Evolutionary conservation across 768 basidiomycete species (phyloP).

Genomic region (Tulasnella sp.): DNA sequence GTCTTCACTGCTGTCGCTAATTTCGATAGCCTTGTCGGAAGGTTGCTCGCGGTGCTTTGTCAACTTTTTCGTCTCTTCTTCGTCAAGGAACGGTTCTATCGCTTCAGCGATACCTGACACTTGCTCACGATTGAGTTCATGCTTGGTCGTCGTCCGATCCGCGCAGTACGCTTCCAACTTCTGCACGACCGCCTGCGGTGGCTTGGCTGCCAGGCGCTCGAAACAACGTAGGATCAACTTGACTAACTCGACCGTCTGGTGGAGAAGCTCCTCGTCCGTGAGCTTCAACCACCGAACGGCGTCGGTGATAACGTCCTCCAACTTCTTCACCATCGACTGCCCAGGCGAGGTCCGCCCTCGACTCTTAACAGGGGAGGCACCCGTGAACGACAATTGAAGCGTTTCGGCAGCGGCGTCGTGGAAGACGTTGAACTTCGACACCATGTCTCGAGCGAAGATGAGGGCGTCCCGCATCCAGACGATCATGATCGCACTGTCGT

Average conservation of each 20-base stretch:
- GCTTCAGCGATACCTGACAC: slow-evolving; percentile 55
- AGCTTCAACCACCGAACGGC: slow-evolving; percentile 81
- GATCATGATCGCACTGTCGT: slow-evolving; percentile 74
- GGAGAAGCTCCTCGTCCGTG: slow-evolving; percentile 82
- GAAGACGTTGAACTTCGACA: slow-evolving; percentile 69
- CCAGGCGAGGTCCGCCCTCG: slow-evolving; percentile 30
- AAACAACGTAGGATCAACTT: slow-evolving; percentile 71
- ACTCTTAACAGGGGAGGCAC: slow-evolving; percentile 23
- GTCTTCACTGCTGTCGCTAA: slow-evolving; percentile 31
- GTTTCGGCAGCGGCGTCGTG: slow-evolving; percentile 43
- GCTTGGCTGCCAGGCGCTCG: slow-evolving; percentile 42
- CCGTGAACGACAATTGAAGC: slow-evolving; percentile 22
- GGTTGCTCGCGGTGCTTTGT: not conserved
- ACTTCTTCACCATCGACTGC: slow-evolving; percentile 60
- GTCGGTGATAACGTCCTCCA: slow-evolving; percentile 70
- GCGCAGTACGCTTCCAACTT: slow-evolving; percentile 41
- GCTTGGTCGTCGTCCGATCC: slow-evolving; percentile 17
- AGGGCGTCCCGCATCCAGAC: slow-evolving; percentile 98
- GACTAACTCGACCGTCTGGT: slow-evolving; percentile 77
- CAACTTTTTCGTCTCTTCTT: not conserved
- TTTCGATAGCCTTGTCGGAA: not conserved
- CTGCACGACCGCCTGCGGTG: slow-evolving; percentile 42
- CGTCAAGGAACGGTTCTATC: slow-evolving; percentile 40
- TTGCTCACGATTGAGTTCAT: slow-evolving; percentile 25
- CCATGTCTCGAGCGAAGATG: slow-evolving; percentile 80